Evolutionary conservation across 768 basidiomycete genomes (phyloP), one percentile per base, ranked within the genome.

Genomic region (Naganishia vishniacii): DNA sequence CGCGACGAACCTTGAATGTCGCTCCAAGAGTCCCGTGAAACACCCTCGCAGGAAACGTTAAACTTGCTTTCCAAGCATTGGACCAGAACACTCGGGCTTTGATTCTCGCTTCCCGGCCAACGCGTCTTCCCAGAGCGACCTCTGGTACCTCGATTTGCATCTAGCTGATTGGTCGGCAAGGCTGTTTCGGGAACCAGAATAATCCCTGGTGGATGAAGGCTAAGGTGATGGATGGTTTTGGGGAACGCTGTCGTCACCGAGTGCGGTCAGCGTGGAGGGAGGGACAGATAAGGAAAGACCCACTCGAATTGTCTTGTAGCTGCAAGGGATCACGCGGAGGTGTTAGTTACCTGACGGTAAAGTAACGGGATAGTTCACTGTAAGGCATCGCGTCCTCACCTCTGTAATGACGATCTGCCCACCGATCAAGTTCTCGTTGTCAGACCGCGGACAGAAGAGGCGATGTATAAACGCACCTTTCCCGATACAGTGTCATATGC

Each of bases 1-100:
- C 37, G 41, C 25, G n/a, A 6, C 61, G 3, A 20, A 88, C 91
- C 89, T 62, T 83, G 85, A 31, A 81, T 81, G 61, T 91, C 88
- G 66, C 89, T 91, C 91, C 91, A 97, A 73, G 87, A 89, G 70
- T 83, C 85, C 64, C 92, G 81, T 13, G 83, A 79, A 13, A 93
- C 83, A 8, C 88, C 83, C 66, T 89, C 87, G 5, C 91, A 70
- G 5, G 83, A 81, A 0, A 84, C 80, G 8, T 79, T 82, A 3
- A 90, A 90, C 66, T 88, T 88, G 48, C 88, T 87, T 64, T 80
- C 79, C 20, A 93, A 82, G 62, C 84, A 85, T 70, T 86, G 83
- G 6, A 92, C 85, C 16, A 91, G 79, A 48, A 89, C 67, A 2
- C 86, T 87, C 79, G 79, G 65, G 44, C 48, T 59, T 67, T 62